Percentiles rank a stretch among this genome's conserved stretches.
Evolutionary conservation across 2,329 filamentous ascomycete species (phyloP).

Genomic region (Epichloe glyceriae): DNA sequence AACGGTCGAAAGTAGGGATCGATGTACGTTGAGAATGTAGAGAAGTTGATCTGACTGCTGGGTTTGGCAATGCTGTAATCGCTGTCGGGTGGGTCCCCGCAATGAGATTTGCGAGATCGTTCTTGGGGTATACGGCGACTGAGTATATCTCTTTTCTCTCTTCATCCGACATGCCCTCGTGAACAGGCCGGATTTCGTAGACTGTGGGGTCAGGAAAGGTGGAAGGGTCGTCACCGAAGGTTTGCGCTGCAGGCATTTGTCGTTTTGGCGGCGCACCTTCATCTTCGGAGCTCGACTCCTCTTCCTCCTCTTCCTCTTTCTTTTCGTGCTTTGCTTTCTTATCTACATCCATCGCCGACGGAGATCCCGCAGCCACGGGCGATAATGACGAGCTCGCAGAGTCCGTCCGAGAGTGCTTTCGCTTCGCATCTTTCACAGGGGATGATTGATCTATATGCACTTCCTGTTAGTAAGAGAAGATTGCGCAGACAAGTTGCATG

Average conservation of each 20-base stretch:
- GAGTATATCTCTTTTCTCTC: constrained; percentile 80
- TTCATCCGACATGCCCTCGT: constrained; percentile 66
- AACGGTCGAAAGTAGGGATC: constrained; percentile 85
- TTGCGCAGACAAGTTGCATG: not conserved
- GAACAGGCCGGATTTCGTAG: constrained; percentile 75
- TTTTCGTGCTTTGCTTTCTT: constrained; percentile 33
- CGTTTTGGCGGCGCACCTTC: constrained; percentile 47
- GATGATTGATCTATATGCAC: constrained; percentile 36
- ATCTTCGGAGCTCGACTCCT: constrained; percentile 43
- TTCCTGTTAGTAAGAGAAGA: not conserved
- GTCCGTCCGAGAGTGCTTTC: constrained; percentile 39
- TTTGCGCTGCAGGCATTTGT: constrained; percentile 64
- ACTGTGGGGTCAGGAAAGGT: constrained; percentile 86
- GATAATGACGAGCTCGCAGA: constrained; percentile 49
- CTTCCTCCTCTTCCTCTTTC: constrained; percentile 24
- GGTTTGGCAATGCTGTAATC: constrained; percentile 94
- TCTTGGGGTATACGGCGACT: constrained; percentile 69
- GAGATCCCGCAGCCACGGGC: constrained; percentile 37
- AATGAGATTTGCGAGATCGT: constrained; percentile 71
- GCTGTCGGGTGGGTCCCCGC: constrained; percentile 78
- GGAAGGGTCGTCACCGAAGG: constrained; percentile 83
- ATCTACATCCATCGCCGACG: constrained; percentile 46
- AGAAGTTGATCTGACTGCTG: constrained; percentile 84
- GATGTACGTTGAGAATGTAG: constrained; percentile 82
- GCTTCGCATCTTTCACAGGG: constrained; percentile 38